These are phyloP conservation scores for Paraconiothyrium sp. DNA, from an alignment of 2,329 filamentous ascomycete species.

Conservation along the genomic window DNA sequence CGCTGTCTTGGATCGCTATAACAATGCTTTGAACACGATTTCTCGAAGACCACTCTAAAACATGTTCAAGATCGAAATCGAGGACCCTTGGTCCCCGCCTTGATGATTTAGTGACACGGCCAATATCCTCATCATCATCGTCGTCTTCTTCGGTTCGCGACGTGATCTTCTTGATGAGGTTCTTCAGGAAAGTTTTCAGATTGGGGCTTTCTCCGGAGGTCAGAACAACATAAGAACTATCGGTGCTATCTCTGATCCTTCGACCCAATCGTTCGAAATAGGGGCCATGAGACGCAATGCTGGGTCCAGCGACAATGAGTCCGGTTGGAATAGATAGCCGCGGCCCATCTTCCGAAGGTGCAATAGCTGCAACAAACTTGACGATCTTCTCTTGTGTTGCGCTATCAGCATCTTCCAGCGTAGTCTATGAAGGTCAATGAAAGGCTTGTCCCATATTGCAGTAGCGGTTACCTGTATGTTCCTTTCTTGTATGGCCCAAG, in stretches of 20 bases:
- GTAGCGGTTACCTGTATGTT: conserved; percentile 65
- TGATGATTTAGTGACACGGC: conserved; percentile 25
- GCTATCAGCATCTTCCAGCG: conserved; percentile 53
- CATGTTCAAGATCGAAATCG: conserved; percentile 80
- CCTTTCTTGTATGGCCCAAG: conserved; percentile 72
- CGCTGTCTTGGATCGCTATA: conserved; percentile 81
- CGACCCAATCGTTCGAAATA: conserved; percentile 75
- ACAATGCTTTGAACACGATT: conserved; percentile 69
- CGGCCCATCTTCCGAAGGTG: conserved; percentile 28
- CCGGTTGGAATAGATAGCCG: conserved; percentile 69
- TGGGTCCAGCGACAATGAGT: conserved; percentile 80
- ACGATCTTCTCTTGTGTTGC: conserved; percentile 50
- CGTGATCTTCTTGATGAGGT: conserved; percentile 74
- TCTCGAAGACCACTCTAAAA: conserved; percentile 68
- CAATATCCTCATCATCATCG: conserved; percentile 35
- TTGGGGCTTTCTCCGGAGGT: conserved; percentile 77
- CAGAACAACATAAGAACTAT: conserved; percentile 70
- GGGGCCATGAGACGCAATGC: conserved; percentile 77
- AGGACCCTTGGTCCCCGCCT: conserved; percentile 71
- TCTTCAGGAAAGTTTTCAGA: conserved; percentile 76
- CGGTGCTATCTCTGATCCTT: conserved; percentile 51
- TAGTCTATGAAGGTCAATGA: conserved; percentile 37
- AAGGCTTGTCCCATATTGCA: not conserved
- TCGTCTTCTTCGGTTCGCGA: conserved; percentile 66
- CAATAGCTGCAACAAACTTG: conserved; percentile 49